These are phyloP conservation scores for Secale cereale DNA, from an alignment of 176 grass and related monocot species.

Conservation along the genomic window DNA sequence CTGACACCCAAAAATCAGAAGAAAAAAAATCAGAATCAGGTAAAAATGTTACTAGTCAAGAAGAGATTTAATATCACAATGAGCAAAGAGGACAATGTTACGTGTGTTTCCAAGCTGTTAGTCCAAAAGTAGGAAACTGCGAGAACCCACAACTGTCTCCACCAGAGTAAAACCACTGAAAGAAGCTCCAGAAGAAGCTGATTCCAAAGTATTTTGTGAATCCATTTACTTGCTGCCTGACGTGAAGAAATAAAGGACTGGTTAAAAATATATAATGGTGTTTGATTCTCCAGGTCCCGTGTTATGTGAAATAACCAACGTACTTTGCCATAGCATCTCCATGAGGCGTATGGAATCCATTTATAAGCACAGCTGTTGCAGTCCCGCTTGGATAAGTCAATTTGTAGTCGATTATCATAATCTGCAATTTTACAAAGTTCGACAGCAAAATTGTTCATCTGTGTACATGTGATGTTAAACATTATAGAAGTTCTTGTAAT, in stretches of 20 bases:
- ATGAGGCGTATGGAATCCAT: slow-evolving; percentile 87
- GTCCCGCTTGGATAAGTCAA: slow-evolving; percentile 98
- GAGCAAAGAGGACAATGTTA: slow-evolving; percentile 32
- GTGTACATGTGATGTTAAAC: not conserved
- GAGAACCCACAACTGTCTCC: slow-evolving; percentile 84
- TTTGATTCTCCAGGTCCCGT: not conserved
- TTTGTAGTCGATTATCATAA: slow-evolving; percentile 93
- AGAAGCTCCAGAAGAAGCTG: slow-evolving; percentile 97
- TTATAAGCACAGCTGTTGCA: slow-evolving; percentile 96
- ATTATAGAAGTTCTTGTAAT: not conserved
- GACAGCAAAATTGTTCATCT: slow-evolving; percentile 8
- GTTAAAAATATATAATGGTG: not conserved
- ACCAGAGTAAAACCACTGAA: slow-evolving; percentile 97
- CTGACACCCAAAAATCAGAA: slow-evolving; percentile 36
- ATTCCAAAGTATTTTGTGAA: slow-evolving; percentile 85
- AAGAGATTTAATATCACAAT: not conserved
- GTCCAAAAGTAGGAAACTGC: slow-evolving; percentile 92
- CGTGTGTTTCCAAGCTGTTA: slow-evolving; percentile 93
- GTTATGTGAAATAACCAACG: slow-evolving; percentile 7
- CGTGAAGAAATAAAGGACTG: slow-evolving; percentile 6
- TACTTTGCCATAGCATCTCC: slow-evolving; percentile 93
- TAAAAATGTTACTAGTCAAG: slow-evolving; percentile 14
- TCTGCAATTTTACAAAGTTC: slow-evolving; percentile 51
- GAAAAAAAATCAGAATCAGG: slow-evolving; percentile 20
- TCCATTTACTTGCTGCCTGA: slow-evolving; percentile 84